These are phyloP conservation scores for Globisporangium radiosum DNA, from an alignment of 352 stramenopile genomes.

Conservation along the genomic window DNA sequence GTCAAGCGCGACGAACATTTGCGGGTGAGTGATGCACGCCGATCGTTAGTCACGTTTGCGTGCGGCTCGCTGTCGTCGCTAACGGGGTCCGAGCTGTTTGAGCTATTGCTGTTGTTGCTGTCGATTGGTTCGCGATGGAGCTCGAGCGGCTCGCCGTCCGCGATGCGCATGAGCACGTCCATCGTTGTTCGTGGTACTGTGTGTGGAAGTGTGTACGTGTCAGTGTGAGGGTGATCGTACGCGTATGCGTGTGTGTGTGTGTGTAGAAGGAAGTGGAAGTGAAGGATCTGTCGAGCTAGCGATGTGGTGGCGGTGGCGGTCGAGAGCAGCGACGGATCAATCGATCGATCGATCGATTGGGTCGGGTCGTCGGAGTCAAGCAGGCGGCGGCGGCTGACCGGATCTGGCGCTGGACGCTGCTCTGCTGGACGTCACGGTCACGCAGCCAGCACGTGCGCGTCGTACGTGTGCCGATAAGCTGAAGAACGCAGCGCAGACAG, in stretches of 20 bases:
- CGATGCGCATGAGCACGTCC: not conserved
- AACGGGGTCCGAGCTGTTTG: not conserved
- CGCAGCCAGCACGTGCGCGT: too few species aligned
- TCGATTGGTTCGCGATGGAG: not conserved
- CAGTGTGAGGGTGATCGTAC: not conserved
- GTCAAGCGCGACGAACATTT: slow-evolving; percentile 15
- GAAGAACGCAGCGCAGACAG: too few species aligned
- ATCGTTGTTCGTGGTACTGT: not conserved
- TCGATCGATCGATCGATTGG: slow-evolving; percentile 1
- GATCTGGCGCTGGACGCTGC: not conserved
- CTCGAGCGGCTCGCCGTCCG: not conserved
- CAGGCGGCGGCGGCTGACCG: not conserved
- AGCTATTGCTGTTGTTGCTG: not conserved
- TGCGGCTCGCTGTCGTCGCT: slow-evolving; percentile 3
- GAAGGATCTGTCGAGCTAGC: not conserved
- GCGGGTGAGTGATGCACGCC: not conserved
- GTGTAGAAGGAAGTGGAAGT: not conserved
- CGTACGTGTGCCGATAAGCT: too few species aligned
- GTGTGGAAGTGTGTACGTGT: not conserved
- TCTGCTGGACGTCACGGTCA: not conserved
- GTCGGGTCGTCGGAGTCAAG: too few species aligned
- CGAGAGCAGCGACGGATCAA: not conserved
- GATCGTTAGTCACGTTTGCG: slow-evolving; percentile 1
- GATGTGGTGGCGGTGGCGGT: not conserved
- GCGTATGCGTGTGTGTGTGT: not conserved